Evolutionary conservation across 768 basidiomycete species (phyloP).

Genomic region (Russula compacta): DNA sequence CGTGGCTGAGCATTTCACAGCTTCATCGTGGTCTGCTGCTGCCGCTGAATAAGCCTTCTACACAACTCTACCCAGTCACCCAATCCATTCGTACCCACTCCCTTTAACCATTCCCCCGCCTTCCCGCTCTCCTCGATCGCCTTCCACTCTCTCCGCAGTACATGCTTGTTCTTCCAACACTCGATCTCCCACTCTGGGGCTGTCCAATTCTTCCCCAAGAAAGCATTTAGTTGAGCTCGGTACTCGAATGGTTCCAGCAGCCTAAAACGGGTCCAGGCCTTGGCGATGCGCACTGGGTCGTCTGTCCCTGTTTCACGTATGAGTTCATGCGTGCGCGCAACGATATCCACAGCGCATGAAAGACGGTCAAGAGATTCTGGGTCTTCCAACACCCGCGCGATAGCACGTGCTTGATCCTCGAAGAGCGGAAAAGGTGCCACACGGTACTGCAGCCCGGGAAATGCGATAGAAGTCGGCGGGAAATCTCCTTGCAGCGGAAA

Average conservation of each 20-base stretch:
- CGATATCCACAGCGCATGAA: conserved; percentile 40
- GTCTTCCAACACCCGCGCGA: conserved; percentile 45
- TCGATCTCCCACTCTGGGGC: conserved; percentile 52
- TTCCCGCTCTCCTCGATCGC: conserved; percentile 47
- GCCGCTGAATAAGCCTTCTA: conserved; percentile 26
- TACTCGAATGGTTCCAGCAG: conserved; percentile 57
- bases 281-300: conserved; percentile 35
- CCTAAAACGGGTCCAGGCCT: conserved; percentile 47
- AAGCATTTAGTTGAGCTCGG: conserved; percentile 46
- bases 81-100: conserved; percentile 47
- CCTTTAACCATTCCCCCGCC: conserved; percentile 50
- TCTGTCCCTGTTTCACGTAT: conserved; percentile 21
- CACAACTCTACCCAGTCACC: conserved; percentile 56
- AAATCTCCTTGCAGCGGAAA: conserved; percentile 48
- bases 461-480: conserved; percentile 47
- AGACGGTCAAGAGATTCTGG: conserved; percentile 41
- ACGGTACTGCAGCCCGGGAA: conserved; percentile 49
- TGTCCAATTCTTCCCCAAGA: conserved; percentile 32
- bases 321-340: conserved; percentile 28
- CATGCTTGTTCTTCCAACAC: conserved; percentile 38
- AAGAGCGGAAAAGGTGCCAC: conserved; percentile 69
- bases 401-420: conserved; percentile 68
- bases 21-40: too few relatives aligned
- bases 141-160: conserved; percentile 49
- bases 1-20: neutral